Percentiles rank a stretch among this genome's conserved stretches.
Conservation (phyloP, 768 basidiomycete species). For the Galerina marginata region DNA sequence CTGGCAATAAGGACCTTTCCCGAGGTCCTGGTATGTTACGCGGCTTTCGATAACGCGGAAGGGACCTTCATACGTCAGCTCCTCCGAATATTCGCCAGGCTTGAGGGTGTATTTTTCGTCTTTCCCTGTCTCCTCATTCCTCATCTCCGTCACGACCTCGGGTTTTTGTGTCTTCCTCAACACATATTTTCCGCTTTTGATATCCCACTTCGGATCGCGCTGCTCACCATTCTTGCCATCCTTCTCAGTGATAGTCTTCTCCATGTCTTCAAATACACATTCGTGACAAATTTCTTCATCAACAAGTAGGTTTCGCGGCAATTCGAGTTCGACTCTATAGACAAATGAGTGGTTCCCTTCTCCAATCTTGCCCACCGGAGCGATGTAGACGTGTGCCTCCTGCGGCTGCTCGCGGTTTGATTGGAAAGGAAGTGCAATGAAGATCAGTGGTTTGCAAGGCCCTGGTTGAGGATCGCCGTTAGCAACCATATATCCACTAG, state of each 20-base stretch:
- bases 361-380: constrained; percentile 41
- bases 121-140: constrained; percentile 9
- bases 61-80: constrained; percentile 29
- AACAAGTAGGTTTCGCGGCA: constrained; percentile 48
- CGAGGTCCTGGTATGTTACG: constrained; percentile 37
- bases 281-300: constrained; percentile 38
- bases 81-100: background rate
- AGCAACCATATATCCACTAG: constrained; percentile 2
- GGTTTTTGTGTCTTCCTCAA: constrained; percentile 2
- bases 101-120: constrained; percentile 9
- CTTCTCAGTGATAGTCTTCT: constrained; percentile 25
- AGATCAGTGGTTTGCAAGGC: constrained; percentile 30
- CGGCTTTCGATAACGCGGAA: constrained; percentile 27
- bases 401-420: constrained; percentile 26
- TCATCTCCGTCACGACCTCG: constrained; percentile 5
- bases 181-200: constrained; percentile 6
- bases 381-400: constrained; percentile 57
- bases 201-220: constrained; percentile 16
- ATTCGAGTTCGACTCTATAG: constrained; percentile 54
- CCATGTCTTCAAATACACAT: constrained; percentile 42
- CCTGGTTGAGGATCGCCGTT: constrained; percentile 10
- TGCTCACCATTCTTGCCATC: constrained; percentile 29
- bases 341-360: constrained; percentile 59
- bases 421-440: constrained; percentile 32
- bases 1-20: constrained; percentile 33